Conservation (phyloP, 495 filamentous ascomycete genomes). For the Aeminium ludgeri region DNA sequence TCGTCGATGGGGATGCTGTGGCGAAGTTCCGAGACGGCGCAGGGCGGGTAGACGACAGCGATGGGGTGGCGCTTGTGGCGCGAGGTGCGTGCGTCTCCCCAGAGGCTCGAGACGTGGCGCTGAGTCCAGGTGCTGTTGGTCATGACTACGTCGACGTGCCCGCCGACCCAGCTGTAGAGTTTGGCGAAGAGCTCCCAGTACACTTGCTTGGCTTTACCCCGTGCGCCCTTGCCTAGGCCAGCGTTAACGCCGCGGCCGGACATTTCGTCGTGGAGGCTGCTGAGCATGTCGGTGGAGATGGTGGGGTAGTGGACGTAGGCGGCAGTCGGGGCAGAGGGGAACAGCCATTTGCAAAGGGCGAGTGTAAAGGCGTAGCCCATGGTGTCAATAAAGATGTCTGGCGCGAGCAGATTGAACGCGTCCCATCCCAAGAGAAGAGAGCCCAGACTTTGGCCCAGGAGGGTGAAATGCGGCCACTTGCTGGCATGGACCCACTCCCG, state of each 20-base stretch:
- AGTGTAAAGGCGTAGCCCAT: slow-evolving; percentile 95
- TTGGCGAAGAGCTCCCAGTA: slow-evolving; percentile 81
- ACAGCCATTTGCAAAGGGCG: slow-evolving; percentile 65
- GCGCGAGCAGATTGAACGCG: slow-evolving; percentile 79
- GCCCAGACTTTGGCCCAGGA: slow-evolving; percentile 83
- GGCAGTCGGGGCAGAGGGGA: slow-evolving; percentile 63
- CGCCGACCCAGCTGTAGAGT: slow-evolving; percentile 65
- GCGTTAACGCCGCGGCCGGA: slow-evolving; percentile 68
- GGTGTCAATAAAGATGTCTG: slow-evolving; percentile 89
- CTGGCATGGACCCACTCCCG: slow-evolving; percentile 67
- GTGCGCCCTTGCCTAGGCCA: slow-evolving; percentile 52
- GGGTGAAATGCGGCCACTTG: slow-evolving; percentile 82
- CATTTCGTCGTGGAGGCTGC: slow-evolving; percentile 47
- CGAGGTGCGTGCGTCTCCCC: slow-evolving; percentile 42
- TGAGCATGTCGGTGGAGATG: slow-evolving; percentile 95
- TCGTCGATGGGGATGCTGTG: slow-evolving; percentile 48
- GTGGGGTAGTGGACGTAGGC: slow-evolving; percentile 98
- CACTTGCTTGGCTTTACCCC: slow-evolving; percentile 47
- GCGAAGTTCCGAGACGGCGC: slow-evolving; percentile 69
- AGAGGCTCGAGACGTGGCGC: slow-evolving; percentile 61
- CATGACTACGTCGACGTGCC: slow-evolving; percentile 79
- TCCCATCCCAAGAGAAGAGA: slow-evolving; percentile 77
- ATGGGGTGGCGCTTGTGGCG: slow-evolving; percentile 29
- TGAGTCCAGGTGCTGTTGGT: slow-evolving; percentile 93
- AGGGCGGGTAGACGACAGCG: slow-evolving; percentile 74